phyloP scores from a whole-genome alignment of 1,284 basidiomycete genomes.

The Heliocybe sulcata region DNA sequence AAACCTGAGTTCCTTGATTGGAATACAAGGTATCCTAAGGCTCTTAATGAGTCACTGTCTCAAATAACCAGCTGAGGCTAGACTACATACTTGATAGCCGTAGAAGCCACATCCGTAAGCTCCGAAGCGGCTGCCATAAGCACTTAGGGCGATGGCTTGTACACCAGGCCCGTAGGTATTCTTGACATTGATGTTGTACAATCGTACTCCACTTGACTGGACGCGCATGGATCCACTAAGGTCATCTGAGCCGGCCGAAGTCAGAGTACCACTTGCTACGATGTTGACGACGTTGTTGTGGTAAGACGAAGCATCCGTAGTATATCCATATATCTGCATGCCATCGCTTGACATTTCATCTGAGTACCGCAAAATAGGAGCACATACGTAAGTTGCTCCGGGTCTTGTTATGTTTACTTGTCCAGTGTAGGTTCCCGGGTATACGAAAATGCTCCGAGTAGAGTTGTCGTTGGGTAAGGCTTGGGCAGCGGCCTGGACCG shows the following conservation, averaged over 20 bases:
- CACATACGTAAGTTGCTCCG: slow-evolving; percentile 16
- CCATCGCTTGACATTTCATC: slow-evolving; percentile 14
- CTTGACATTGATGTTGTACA: slow-evolving; percentile 51
- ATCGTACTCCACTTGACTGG: slow-evolving; percentile 40
- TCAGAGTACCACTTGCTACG: slow-evolving; percentile 28
- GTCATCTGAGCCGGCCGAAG: slow-evolving; percentile 43
- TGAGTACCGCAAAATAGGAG: no score
- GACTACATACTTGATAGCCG: slow-evolving; percentile 1
- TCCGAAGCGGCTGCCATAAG: slow-evolving; percentile 4
- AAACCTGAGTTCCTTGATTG: slow-evolving; percentile 6
- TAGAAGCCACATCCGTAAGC: slow-evolving; percentile 1
- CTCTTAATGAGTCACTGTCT: not conserved
- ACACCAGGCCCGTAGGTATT: slow-evolving; percentile 36
- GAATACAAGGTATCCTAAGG: not conserved
- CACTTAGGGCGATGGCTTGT: slow-evolving; percentile 2
- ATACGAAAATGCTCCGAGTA: slow-evolving; percentile 42
- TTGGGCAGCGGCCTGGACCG: slow-evolving; percentile 32
- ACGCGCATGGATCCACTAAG: slow-evolving; percentile 46
- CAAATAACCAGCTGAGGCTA: not conserved
- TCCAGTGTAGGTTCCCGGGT: slow-evolving; percentile 45
- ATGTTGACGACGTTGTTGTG: slow-evolving; percentile 21
- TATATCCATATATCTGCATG: not conserved
- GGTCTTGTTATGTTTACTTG: slow-evolving; percentile 43
- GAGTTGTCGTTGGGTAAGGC: slow-evolving; percentile 37
- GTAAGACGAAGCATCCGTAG: slow-evolving; percentile 8